phyloP scores from a whole-genome alignment of 257 asterid genomes.

The Solanum arcanum region DNA sequence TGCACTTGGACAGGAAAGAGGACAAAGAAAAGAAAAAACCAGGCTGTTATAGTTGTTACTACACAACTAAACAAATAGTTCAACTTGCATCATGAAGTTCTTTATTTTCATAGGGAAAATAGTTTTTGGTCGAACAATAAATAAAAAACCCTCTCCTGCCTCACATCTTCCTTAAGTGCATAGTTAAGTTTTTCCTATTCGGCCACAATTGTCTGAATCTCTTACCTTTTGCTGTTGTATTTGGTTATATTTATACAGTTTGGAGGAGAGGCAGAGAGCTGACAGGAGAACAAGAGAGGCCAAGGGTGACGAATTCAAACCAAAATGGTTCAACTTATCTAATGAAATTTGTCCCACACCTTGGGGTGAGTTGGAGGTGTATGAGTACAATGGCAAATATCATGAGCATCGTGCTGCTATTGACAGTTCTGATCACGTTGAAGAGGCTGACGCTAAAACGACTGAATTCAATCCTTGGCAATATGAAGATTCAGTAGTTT shows the following conservation, averaged over 20 bases:
- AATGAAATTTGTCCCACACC: constrained; percentile 76
- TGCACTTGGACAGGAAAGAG: not conserved
- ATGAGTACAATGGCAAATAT: constrained; percentile 63
- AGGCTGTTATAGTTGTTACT: not conserved
- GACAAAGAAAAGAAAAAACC: not conserved
- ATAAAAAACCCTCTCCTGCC: not conserved
- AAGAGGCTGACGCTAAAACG: constrained; percentile 20
- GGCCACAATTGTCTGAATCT: not conserved
- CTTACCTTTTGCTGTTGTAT: not conserved
- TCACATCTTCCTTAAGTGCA: not conserved
- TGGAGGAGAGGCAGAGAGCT: constrained; percentile 96
- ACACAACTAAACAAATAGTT: not conserved
- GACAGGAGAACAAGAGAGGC: constrained; percentile 84
- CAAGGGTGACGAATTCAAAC: constrained; percentile 52
- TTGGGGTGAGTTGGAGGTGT: constrained; percentile 93
- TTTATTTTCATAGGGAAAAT: not conserved
- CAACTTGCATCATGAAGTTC: not conserved
- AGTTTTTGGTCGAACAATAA: not conserved
- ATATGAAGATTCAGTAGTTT: constrained; percentile 26
- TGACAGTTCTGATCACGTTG: constrained; percentile 34
- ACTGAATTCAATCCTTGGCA: constrained; percentile 90
- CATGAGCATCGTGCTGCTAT: constrained; percentile 46
- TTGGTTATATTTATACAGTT: constrained; percentile 12
- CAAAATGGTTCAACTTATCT: constrained; percentile 80
- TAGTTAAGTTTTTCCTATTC: not conserved